These are phyloP conservation scores for Mrakia frigida DNA, from an alignment of 768 basidiomycete genomes.

Conservation along the genomic window DNA sequence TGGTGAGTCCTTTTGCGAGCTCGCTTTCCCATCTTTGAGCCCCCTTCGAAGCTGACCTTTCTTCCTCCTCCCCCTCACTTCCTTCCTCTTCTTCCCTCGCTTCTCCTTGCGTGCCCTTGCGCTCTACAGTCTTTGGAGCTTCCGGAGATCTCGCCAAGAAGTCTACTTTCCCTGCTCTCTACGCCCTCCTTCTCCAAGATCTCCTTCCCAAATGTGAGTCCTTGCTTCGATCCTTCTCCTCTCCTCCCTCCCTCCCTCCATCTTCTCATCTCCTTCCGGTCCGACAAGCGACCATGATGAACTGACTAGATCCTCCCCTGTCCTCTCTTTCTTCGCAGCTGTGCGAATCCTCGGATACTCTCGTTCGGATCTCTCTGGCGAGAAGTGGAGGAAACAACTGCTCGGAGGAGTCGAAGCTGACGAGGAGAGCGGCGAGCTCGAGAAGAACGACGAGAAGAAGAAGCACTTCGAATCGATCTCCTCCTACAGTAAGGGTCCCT, in stretches of 20 bases:
- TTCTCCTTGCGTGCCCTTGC: no score
- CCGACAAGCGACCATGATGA: conserved; percentile 9
- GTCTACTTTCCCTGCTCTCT: conserved; percentile 17
- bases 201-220: neutral
- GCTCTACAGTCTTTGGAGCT: conserved; percentile 33
- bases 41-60: neutral
- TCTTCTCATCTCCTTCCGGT: conserved; percentile 17
- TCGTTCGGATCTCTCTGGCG: conserved; percentile 29
- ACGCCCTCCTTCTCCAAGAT: neutral
- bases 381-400: conserved; percentile 32
- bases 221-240: neutral
- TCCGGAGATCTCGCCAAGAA: conserved; percentile 36
- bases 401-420: conserved; percentile 30
- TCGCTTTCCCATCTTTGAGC: no score
- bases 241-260: neutral
- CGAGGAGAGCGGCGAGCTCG: conserved; percentile 1
- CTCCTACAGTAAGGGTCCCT: conserved; percentile 31
- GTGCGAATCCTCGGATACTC: conserved; percentile 36
- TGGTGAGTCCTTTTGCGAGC: conserved; percentile 3
- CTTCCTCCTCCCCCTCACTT: neutral
- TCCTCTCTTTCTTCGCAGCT: neutral
- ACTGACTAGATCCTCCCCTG: conserved; percentile 22
- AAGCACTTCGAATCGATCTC: conserved; percentile 33
- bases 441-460: conserved; percentile 9
- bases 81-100: no score